Conservation (phyloP, 805 yeast genomes). For the Wickerhamomyces bisporus region DNA sequence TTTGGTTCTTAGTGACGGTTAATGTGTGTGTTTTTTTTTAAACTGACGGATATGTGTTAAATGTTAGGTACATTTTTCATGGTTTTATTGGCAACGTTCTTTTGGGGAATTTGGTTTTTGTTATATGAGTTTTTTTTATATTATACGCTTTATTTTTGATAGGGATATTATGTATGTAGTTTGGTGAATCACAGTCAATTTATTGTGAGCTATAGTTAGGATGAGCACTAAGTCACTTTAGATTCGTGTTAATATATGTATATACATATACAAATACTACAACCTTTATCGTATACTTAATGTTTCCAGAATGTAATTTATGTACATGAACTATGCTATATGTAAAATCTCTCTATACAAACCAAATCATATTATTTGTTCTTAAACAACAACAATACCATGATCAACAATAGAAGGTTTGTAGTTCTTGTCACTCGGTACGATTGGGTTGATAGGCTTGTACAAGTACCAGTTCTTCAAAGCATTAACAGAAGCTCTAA, state of each 20-base stretch:
- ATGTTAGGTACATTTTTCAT: no score
- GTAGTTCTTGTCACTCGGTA: conserved; percentile 54
- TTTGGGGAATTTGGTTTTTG: no score
- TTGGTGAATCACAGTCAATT: no score
- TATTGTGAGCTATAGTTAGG: no score
- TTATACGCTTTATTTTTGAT: no score
- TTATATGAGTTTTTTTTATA: no score
- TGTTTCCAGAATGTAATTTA: not conserved
- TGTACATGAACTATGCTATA: not conserved
- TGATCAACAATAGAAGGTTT: conserved; percentile 37
- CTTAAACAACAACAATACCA: conserved; percentile 40
- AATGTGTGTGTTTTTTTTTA: no score
- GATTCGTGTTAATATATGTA: not conserved
- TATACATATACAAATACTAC: conserved; percentile 8
- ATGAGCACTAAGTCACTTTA: no score
- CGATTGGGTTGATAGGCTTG: conserved; percentile 60
- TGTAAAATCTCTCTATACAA: not conserved
- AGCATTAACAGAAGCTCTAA: conserved; percentile 87
- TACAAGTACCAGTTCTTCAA: conserved; percentile 90
- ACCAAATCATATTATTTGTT: not conserved
- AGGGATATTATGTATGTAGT: no score
- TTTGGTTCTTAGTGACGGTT: not conserved
- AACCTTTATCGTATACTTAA: not conserved
- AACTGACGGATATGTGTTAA: no score
- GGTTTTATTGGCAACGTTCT: not conserved